Evolutionary conservation across 805 yeast species (phyloP).

Genomic region (Middelhovenomyces tepae): DNA sequence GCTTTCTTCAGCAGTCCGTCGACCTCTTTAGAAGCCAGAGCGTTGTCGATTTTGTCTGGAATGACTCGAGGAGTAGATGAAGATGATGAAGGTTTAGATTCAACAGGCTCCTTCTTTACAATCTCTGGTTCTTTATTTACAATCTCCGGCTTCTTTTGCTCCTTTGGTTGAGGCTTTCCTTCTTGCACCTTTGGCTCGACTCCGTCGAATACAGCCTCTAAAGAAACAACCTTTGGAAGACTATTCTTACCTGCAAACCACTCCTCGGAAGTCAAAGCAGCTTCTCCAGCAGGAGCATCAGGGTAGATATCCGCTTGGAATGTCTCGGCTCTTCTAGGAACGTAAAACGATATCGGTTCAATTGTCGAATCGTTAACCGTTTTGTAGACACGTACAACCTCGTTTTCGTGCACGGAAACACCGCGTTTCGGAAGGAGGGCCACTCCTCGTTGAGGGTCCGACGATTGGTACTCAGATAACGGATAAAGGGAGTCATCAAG

Average conservation of each 20-base stretch:
- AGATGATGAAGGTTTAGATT: too few species aligned
- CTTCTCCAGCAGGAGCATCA: conserved; percentile 70
- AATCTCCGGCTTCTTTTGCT: conserved; percentile 19
- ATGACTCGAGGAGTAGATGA: conserved; percentile 29
- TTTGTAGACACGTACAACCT: conserved; percentile 73
- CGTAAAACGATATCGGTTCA: conserved; percentile 88
- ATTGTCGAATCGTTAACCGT: conserved; percentile 76
- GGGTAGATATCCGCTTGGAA: conserved; percentile 93
- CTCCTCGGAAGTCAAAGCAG: conserved; percentile 73
- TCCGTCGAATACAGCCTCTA: conserved; percentile 79
- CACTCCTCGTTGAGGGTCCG: conserved; percentile 93
- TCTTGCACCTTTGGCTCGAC: conserved; percentile 34
- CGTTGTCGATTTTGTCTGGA: conserved; percentile 39
- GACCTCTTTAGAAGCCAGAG: conserved; percentile 41
- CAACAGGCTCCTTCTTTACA: conserved; percentile 15
- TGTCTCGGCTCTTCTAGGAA: conserved; percentile 88
- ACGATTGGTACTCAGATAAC: conserved; percentile 81
- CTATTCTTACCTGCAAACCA: conserved; percentile 72
- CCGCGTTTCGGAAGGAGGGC: conserved; percentile 80
- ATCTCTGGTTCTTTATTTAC: conserved; percentile 21
- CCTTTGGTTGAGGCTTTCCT: conserved; percentile 24
- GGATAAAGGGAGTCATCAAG: conserved; percentile 75
- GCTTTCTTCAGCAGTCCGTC: conserved; percentile 41
- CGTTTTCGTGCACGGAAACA: conserved; percentile 75
- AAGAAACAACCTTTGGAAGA: conserved; percentile 67